Percentiles rank a stretch among this genome's conserved stretches.
Conservation (phyloP, 2,329 filamentous ascomycete genomes). For the Tolypocladium tundrense region DNA sequence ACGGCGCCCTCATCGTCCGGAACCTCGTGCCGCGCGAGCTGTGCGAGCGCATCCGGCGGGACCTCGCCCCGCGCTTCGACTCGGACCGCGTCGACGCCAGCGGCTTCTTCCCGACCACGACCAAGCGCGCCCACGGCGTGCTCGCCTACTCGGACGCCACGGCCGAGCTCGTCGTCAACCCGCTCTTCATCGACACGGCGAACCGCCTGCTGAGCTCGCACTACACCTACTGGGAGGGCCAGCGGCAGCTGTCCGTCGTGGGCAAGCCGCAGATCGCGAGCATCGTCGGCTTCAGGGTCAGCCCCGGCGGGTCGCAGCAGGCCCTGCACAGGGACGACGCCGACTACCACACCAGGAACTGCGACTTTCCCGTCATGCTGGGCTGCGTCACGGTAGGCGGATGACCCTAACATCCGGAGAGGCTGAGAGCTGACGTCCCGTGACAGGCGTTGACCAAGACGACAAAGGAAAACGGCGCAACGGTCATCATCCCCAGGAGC, state of each 20-base stretch:
- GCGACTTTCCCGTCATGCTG: constrained; percentile 25
- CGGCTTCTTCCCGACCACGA: constrained; percentile 29
- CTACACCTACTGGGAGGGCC: constrained; percentile 25
- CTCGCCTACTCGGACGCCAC: constrained; percentile 25
- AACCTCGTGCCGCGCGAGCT: constrained; percentile 21
- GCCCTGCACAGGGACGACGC: constrained; percentile 26
- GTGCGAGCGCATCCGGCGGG: constrained; percentile 22
- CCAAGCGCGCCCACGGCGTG: constrained; percentile 27
- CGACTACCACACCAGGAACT: constrained; percentile 17
- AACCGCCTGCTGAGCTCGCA: constrained; percentile 22
- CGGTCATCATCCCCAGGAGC: constrained; percentile 27
- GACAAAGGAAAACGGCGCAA: constrained; percentile 29
- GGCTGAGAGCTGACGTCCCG: background rate
- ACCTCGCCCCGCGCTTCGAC: constrained; percentile 27
- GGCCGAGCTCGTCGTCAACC: constrained; percentile 24
- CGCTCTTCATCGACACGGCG: constrained; percentile 21
- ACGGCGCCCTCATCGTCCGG: constrained; percentile 26
- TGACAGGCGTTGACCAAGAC: constrained; percentile 25
- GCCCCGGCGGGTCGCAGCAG: constrained; percentile 28
- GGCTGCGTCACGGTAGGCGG: constrained; percentile 17
- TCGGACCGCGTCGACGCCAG: constrained; percentile 22
- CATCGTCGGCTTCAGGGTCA: constrained; percentile 26
- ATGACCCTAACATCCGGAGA: too few species aligned
- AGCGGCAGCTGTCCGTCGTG: constrained; percentile 17
- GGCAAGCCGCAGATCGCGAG: constrained; percentile 25